Percentiles rank a stretch among this genome's conserved stretches.
phyloP scores from a whole-genome alignment of 305 asterid species.

The Andrographis paniculata region DNA sequence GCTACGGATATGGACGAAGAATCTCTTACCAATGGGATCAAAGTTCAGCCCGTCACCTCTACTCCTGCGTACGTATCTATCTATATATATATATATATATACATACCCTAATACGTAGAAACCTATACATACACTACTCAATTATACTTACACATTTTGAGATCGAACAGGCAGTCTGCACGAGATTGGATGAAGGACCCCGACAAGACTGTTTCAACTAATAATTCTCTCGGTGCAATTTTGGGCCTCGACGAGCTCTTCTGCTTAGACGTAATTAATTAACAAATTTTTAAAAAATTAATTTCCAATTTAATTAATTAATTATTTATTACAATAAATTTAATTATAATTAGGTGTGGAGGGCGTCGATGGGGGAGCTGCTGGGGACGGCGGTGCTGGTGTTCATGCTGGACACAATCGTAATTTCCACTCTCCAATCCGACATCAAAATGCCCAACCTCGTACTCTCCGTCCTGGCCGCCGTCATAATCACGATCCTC shows the following conservation, averaged over 20 bases:
- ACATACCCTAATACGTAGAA: no score
- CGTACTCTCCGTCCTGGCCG: slow-evolving; percentile 38
- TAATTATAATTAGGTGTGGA: no score
- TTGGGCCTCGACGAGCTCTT: slow-evolving; percentile 46
- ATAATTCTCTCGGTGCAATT: slow-evolving; percentile 22
- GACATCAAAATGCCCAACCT: slow-evolving; percentile 52
- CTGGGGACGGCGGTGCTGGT: slow-evolving; percentile 58
- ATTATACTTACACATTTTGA: no score
- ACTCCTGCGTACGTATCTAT: no score
- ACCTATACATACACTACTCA: no score
- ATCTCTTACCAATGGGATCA: slow-evolving; percentile 23
- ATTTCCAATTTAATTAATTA: no score
- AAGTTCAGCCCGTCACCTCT: slow-evolving; percentile 30
- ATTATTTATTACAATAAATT: no score
- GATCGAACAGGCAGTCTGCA: background rate
- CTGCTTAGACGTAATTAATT: slow-evolving; percentile 40
- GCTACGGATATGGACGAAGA: slow-evolving; percentile 30
- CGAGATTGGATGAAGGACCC: slow-evolving; percentile 17
- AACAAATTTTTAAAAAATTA: no score
- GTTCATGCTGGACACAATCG: slow-evolving; percentile 59
- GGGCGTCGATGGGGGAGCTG: slow-evolving; percentile 66
- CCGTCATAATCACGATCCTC: slow-evolving; percentile 31
- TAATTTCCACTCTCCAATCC: slow-evolving; percentile 46
- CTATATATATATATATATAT: no score
- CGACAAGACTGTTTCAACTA: slow-evolving; percentile 15